Conservation (phyloP, 495 filamentous ascomycete species). For the Penicillium canescens region DNA sequence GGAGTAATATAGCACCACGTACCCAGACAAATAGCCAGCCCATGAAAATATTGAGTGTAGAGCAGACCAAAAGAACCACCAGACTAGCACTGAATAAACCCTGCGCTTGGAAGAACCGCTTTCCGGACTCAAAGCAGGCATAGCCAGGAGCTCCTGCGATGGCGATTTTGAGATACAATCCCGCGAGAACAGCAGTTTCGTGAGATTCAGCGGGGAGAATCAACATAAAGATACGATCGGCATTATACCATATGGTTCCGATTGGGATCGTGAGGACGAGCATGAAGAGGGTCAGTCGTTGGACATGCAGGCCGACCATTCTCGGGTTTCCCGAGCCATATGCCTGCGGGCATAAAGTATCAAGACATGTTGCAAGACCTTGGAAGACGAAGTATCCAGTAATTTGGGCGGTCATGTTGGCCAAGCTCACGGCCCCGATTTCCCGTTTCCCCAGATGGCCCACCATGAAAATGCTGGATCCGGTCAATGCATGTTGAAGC, state of each 20-base stretch:
- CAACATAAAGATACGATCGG: slow-evolving; percentile 51
- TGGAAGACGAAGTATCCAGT: slow-evolving; percentile 71
- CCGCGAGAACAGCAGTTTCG: slow-evolving; percentile 62
- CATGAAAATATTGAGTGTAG: slow-evolving; percentile 64
- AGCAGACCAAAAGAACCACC: slow-evolving; percentile 63
- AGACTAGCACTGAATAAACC: slow-evolving; percentile 69
- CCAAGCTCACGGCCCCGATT: slow-evolving; percentile 65
- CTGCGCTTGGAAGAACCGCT: slow-evolving; percentile 72
- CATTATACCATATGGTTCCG: slow-evolving; percentile 57
- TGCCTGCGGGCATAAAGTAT: slow-evolving; percentile 74
- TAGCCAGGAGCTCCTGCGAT: slow-evolving; percentile 67
- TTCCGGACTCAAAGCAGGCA: slow-evolving; percentile 67
- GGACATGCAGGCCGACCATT: slow-evolving; percentile 69
- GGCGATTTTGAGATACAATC: slow-evolving; percentile 65
- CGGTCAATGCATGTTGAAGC: slow-evolving; percentile 70
- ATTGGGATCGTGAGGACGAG: slow-evolving; percentile 64
- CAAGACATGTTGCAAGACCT: slow-evolving; percentile 67
- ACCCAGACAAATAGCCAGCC: slow-evolving; percentile 73
- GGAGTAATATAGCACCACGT: neutral
- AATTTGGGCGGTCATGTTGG: slow-evolving; percentile 72
- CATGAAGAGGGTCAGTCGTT: slow-evolving; percentile 69
- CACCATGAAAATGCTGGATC: slow-evolving; percentile 67
- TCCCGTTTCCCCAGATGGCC: slow-evolving; percentile 63
- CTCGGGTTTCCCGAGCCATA: slow-evolving; percentile 68
- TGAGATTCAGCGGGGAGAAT: slow-evolving; percentile 57